Evolutionary conservation across 768 basidiomycete species (phyloP).

Genomic region (Postia placenta): DNA sequence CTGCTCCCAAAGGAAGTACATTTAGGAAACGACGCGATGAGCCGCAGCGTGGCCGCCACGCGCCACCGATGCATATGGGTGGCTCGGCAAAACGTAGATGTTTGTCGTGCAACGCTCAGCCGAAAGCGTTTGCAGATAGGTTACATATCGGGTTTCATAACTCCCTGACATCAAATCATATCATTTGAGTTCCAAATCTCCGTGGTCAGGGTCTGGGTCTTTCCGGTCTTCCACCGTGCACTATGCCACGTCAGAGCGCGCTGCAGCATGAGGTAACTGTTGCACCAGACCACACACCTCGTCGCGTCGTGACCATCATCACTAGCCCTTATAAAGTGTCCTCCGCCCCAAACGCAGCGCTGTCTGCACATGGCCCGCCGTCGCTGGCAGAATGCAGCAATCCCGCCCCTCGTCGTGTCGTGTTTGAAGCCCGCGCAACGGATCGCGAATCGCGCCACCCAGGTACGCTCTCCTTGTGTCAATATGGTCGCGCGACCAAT

Average conservation of each 20-base stretch:
- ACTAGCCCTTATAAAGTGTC: conserved; percentile 2
- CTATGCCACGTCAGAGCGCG: conserved; percentile 1
- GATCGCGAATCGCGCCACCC: too few species aligned
- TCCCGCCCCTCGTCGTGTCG: too few species aligned
- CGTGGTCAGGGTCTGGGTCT: background rate
- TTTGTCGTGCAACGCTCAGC: background rate
- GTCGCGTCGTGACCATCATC: conserved; percentile 5
- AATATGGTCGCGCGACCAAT: too few species aligned
- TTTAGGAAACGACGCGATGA: too few species aligned
- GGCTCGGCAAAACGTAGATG: background rate
- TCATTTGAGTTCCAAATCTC: background rate
- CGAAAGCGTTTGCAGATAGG: background rate
- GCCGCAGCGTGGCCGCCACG: background rate
- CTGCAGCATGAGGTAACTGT: conserved; percentile 1
- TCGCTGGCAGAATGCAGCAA: too few species aligned
- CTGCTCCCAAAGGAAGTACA: too few species aligned
- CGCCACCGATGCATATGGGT: background rate
- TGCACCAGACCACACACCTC: background rate
- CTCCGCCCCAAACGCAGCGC: background rate
- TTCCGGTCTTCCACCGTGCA: background rate
- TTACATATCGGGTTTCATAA: background rate
- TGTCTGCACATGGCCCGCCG: background rate
- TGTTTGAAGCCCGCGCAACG: too few species aligned
- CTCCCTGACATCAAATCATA: background rate
- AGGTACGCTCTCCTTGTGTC: too few species aligned